phyloP scores from a whole-genome alignment of 257 asterid genomes.

The Asclepias syriaca region DNA sequence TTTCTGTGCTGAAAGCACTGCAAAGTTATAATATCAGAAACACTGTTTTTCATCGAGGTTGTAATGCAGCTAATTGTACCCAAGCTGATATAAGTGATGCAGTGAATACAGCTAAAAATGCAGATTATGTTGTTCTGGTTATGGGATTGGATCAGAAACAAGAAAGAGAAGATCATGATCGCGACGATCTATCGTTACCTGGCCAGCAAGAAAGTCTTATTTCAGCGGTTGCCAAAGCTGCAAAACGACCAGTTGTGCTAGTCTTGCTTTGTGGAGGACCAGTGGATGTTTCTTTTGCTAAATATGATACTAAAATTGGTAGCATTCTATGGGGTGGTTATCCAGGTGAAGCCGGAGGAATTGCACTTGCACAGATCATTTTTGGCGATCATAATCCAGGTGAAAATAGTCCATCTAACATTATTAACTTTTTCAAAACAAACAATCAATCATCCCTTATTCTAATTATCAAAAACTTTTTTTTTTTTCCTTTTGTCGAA shows the following conservation, averaged over 20 bases:
- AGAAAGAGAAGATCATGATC: constrained; percentile 59
- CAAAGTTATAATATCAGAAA: constrained; percentile 34
- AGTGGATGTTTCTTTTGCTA: constrained; percentile 63
- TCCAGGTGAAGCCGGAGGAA: constrained; percentile 93
- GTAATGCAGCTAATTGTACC: constrained; percentile 46
- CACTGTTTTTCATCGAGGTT: constrained; percentile 38
- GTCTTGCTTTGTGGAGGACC: constrained; percentile 75
- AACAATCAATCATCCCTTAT: background rate
- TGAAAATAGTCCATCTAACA: constrained; percentile 6
- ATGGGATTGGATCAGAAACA: constrained; percentile 73
- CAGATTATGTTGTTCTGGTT: constrained; percentile 63
- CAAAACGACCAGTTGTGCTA: constrained; percentile 62
- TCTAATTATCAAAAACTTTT: background rate
- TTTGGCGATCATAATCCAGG: constrained; percentile 87
- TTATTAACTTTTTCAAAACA: background rate
- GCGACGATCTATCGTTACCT: constrained; percentile 56
- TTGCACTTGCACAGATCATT: constrained; percentile 57
- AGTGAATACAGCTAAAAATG: constrained; percentile 35
- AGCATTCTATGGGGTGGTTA: constrained; percentile 85
- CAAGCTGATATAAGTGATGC: constrained; percentile 40
- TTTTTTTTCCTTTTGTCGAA: background rate
- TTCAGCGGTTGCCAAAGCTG: constrained; percentile 48
- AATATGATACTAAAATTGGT: constrained; percentile 46
- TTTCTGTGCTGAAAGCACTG: constrained; percentile 46
- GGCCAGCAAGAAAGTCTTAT: constrained; percentile 65